Evolutionary conservation across 305 asterid species (phyloP), one percentile per base, ranked within the genome.

Genomic region (Solanum hybrid): DNA sequence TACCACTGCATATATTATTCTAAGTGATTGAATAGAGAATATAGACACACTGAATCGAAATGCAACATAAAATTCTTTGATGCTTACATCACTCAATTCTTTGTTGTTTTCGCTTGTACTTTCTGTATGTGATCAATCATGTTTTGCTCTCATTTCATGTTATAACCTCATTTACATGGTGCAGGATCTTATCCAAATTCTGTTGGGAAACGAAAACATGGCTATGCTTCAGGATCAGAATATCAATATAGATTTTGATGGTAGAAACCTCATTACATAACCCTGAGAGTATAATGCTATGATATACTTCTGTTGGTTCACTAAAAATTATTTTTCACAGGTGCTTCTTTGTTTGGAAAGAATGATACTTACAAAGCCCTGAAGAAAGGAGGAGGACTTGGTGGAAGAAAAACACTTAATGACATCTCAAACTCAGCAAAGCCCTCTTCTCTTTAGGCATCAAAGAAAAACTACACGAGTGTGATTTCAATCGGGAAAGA

Each of bases 341-440:
- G 93, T 81, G 89, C 93, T 65, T 79, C 95, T 90, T 92, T 95
- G 38, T 93, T 76, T 70, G 83, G 94, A 84, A 95, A 94, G 93
- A 76, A 91, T 88, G 94, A 92, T 90, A 70, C 81, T 10, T 77
- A 91, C 70, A 94, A 91, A 91, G 91, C 93, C 41, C 75, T 81
- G 83, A 96, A 94, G 92, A 94, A 91, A 91, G 95, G 94, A 90
- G n/a, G 90, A 89, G 94, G 93, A 83, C 87, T 90, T 26, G 93
- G 94, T 29, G 95, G 95, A 89, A 91, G 99, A 93, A 97, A 91
- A 92, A 96, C 99, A 38, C 96, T 96, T 7, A 95, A 94, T 32
- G 99, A 97, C 93, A 96, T 96, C 92, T 95, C 99, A 29, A 97
- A 95, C 93, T 94, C 98, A 12, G 93, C 94, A 88, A 95, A 93